Percentiles rank a stretch among this genome's conserved stretches.
Conservation (phyloP, 371 early-diverging fungal genomes). For the Apophysomyces variabilis region DNA sequence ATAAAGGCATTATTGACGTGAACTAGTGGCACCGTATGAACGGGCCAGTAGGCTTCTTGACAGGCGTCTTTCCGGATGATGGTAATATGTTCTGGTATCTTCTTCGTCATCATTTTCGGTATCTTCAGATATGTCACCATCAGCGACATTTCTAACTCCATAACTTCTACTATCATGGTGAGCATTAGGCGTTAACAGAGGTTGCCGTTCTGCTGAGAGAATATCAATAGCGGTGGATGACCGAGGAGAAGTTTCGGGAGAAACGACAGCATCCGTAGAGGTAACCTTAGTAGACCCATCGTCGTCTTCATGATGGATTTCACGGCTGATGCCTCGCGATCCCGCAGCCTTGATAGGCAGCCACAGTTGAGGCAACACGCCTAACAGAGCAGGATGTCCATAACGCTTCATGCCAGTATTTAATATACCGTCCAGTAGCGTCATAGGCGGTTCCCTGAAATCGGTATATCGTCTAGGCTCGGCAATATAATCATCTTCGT, state of each 20-base stretch:
- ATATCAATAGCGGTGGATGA: constrained; percentile 11
- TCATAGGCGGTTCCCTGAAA: constrained; percentile 78
- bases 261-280: not conserved
- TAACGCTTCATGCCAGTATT: constrained; percentile 79
- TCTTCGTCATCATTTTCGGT: constrained; percentile 17
- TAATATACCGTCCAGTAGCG: constrained; percentile 69
- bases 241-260: constrained; percentile 6
- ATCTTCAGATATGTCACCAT: constrained; percentile 13
- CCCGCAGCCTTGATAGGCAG: constrained; percentile 55
- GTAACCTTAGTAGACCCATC: not conserved
- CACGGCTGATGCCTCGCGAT: constrained; percentile 7
- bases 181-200: constrained; percentile 10
- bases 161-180: not conserved
- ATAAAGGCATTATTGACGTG: not conserved
- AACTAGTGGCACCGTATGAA: constrained; percentile 26
- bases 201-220: constrained; percentile 19
- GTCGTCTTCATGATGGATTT: constrained; percentile 1
- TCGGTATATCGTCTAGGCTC: constrained; percentile 62
- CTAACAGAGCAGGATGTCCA: constrained; percentile 72
- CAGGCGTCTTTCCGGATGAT: constrained; percentile 58
- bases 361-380: constrained; percentile 79
- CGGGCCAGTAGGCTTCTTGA: constrained; percentile 32
- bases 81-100: constrained; percentile 51
- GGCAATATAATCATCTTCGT: constrained; percentile 76
- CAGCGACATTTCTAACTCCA: not conserved